Base-by-base conservation (phyloP, 2,329 filamentous ascomycete genomes). In the Aspergillus awamori region DNA sequence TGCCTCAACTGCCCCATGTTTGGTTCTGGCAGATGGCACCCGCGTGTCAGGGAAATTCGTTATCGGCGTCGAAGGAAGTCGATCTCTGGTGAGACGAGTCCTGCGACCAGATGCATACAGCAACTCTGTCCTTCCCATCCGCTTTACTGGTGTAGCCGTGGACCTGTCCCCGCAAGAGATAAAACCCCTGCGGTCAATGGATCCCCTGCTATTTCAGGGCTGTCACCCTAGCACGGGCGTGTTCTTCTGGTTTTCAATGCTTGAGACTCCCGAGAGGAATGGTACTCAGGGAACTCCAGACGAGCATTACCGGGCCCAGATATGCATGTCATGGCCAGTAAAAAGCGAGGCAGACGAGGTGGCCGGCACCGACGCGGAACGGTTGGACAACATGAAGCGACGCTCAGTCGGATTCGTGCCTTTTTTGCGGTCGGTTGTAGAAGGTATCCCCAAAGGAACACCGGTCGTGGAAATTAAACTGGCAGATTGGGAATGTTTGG, bases 111-210 rank as follows among this genome's bases (percentile, higher is more conserved):
- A 67, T 30, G 53, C 65, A 1, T 71, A 65, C 56, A 57, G 51
- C 24, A 72, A 71, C 48, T 15, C 33, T 15, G 63, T 58, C 5
- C 62, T 72, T 1, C 63, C 60, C 0, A 64, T 71, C 38, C 65
- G 68, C 4, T 72, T 72, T 39, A 71, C 66, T 0, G 69, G 69
- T 1, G 69, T 70, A 7, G 67, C 65, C 1, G 64, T 70, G 0
- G 62, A 68, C 30, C 79, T 80, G 17, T 86, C 84, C 49, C 79
- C 79, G 4, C 85, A 79, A 0, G 82, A 86, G 70, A 84, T 86
- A 68, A 76, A 82, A 45, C 84, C 85, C 60, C 80, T 85, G 68
- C 87, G 83, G 0, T 83, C 84, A 0, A 79, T 84, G 41, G 84
- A 77, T 64, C 75, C 86, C 67, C 43, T 72, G 8, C 59, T 71